Evolutionary conservation across 768 basidiomycete species (phyloP).

Genomic region (Strobilomyces dryophilus): DNA sequence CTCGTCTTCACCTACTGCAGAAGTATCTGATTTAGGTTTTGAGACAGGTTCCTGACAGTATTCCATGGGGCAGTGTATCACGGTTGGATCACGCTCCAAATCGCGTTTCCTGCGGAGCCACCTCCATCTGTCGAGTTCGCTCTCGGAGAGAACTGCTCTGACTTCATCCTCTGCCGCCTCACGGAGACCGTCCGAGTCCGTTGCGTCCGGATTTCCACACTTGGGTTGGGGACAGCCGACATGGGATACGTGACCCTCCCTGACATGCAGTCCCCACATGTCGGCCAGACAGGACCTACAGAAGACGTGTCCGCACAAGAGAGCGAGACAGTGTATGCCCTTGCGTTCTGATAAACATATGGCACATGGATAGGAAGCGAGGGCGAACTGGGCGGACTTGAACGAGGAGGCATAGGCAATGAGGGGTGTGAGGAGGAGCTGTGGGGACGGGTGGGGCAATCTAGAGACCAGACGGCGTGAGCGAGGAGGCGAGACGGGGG

Average conservation of each 20-base stretch:
- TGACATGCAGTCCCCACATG: conserved; percentile 80
- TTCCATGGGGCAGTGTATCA: conserved; percentile 75
- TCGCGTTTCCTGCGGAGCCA: conserved; percentile 71
- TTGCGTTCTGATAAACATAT: conserved; percentile 74
- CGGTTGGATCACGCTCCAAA: conserved; percentile 75
- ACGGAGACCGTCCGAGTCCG: conserved; percentile 26
- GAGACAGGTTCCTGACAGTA: conserved; percentile 80
- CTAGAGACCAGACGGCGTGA: conserved; percentile 4
- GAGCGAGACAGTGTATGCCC: conserved; percentile 67
- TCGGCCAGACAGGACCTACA: conserved; percentile 76
- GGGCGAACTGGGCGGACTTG: conserved; percentile 52
- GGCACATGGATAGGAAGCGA: conserved; percentile 64
- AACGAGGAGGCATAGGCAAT: conserved; percentile 44
- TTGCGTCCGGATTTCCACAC: conserved; percentile 56
- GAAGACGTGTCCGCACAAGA: conserved; percentile 76
- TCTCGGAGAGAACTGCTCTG: conserved; percentile 60
- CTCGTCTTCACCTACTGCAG: conserved; percentile 35
- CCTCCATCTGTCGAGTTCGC: conserved; percentile 67
- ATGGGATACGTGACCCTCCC: conserved; percentile 68
- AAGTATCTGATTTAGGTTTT: conserved; percentile 39
- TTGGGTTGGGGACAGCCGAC: conserved; percentile 80
- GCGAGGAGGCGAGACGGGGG: conserved; percentile 26
- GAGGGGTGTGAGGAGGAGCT: conserved; percentile 46
- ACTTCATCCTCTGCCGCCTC: conserved; percentile 72
- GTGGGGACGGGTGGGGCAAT: conserved; percentile 55